These are phyloP conservation scores for Seiridium cupressi DNA, from an alignment of 2,329 filamentous ascomycete genomes.

Conservation along the genomic window DNA sequence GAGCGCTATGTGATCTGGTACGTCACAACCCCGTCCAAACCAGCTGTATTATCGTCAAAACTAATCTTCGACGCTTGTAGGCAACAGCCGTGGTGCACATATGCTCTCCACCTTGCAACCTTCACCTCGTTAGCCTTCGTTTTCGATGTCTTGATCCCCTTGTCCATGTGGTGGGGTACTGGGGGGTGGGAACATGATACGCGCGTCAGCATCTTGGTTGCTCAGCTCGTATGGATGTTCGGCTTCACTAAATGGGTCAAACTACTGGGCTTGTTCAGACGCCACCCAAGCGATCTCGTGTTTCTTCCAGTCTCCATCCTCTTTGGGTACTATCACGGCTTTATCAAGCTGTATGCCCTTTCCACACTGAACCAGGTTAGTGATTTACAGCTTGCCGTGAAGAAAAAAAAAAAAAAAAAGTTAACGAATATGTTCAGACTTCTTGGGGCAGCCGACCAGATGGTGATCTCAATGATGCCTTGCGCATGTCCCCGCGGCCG, in stretches of 20 bases:
- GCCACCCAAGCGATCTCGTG: conserved; percentile 77
- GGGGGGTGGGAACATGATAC: conserved; percentile 53
- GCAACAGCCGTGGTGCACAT: conserved; percentile 89
- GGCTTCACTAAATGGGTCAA: conserved; percentile 87
- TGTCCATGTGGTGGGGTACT: conserved; percentile 68
- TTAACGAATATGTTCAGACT: conserved; percentile 55
- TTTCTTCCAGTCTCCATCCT: conserved; percentile 82
- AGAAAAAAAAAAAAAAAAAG: no score
- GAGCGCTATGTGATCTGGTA: conserved; percentile 86
- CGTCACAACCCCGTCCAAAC: conserved; percentile 40
- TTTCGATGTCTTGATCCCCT: conserved; percentile 72
- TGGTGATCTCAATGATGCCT: conserved; percentile 78
- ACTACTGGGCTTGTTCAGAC: conserved; percentile 79
- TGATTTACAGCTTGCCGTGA: conserved; percentile 14
- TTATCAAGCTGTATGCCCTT: conserved; percentile 88
- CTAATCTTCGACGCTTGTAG: background rate
- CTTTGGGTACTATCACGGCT: conserved; percentile 90
- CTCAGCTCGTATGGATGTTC: conserved; percentile 73
- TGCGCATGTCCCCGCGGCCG: conserved; percentile 58
- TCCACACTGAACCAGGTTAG: conserved; percentile 80
- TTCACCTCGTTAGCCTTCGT: conserved; percentile 84
- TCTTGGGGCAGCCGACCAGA: conserved; percentile 94
- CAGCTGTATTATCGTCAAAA: background rate
- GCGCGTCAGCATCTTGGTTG: conserved; percentile 54
- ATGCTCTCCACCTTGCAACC: conserved; percentile 89